Base-by-base conservation (phyloP, 1,284 basidiomycete genomes). In the Cryptococcus sp. region DNA sequence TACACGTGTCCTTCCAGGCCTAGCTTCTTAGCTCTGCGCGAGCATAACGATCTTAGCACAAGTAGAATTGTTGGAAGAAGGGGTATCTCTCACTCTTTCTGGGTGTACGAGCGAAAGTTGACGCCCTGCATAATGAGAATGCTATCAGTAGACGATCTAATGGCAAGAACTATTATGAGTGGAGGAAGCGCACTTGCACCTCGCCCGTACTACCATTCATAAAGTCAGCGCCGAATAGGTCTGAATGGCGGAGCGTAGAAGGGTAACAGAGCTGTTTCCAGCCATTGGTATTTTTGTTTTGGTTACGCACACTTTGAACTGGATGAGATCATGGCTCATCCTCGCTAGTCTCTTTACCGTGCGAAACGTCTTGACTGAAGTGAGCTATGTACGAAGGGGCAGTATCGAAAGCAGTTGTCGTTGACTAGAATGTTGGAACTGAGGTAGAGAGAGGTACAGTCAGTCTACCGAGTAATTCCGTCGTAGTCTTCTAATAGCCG, bases 1-100 rank as follows among this genome's bases (percentile, higher is more conserved):
- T 69, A 68, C 40, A 70, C 71, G 71, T 75, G 76, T 27, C 77
- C 77, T 40, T 61, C 61, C 17, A 78, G 53, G 3, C 71, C 72
- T 3, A 77, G 68, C 17, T 62, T 65, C 5, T 57, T 50, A 1
- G 73, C 77, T 61, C 75, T 77, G 23, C 5, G 16, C 19, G 39
- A 50, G 20, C 35, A 49, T 47, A n/a, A 23, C 17, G 15, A 35
- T 3, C 45, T 23, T 13, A 20, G 35, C 17, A 42, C 23, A 39
- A 8, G 22, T n/a, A 46, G 40, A 11, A 45, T n/a, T 42, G 15
- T 11, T 35, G 19, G 22, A 23, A 22, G 19, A 17, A 8, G 25
- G n/a, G 8, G 25, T 3, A 19, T 8, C 15, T 64, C 72, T 64
- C 50, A 74, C 74, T 73, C 65, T 57, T 63, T 62, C 54, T 75